These are phyloP conservation scores for Amphirosellinia nigrospora DNA, from an alignment of 495 filamentous ascomycete genomes.

Conservation along the genomic window DNA sequence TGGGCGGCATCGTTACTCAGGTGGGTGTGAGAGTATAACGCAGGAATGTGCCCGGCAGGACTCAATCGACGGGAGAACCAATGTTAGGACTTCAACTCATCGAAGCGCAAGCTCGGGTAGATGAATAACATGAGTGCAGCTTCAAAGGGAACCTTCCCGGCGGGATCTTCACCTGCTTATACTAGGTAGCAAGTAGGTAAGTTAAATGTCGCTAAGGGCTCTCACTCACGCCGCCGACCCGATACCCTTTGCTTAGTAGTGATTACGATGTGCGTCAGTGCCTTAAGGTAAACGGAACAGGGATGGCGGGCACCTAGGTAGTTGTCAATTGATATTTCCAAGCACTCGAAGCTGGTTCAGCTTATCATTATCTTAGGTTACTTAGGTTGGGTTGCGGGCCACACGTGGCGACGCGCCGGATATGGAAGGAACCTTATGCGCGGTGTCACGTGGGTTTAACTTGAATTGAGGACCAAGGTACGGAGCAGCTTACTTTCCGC, in stretches of 20 bases:
- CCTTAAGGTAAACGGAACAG: too few relatives aligned
- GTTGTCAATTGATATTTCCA: background rate
- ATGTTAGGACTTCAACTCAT: background rate
- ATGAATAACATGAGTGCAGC: background rate
- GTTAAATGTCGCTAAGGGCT: background rate
- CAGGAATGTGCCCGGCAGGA: background rate
- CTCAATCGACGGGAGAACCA: background rate
- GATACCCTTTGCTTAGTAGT: background rate
- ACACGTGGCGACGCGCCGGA: slow-evolving; percentile 24
- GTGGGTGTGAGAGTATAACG: background rate
- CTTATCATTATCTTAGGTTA: background rate
- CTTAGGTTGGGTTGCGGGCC: background rate
- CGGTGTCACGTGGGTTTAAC: slow-evolving; percentile 35
- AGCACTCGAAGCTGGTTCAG: background rate
- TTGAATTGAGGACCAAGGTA: background rate
- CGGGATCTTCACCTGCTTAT: background rate
- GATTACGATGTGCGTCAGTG: background rate
- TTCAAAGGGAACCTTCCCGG: background rate
- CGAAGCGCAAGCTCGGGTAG: background rate
- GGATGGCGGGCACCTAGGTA: background rate
- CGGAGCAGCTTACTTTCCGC: too few relatives aligned
- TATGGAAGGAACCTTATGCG: slow-evolving; percentile 26
- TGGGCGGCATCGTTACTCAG: slow-evolving; percentile 28
- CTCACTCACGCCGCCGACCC: background rate
- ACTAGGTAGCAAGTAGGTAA: background rate